Conservation (phyloP, 768 basidiomycete species). For the Exidia glandulosa region DNA sequence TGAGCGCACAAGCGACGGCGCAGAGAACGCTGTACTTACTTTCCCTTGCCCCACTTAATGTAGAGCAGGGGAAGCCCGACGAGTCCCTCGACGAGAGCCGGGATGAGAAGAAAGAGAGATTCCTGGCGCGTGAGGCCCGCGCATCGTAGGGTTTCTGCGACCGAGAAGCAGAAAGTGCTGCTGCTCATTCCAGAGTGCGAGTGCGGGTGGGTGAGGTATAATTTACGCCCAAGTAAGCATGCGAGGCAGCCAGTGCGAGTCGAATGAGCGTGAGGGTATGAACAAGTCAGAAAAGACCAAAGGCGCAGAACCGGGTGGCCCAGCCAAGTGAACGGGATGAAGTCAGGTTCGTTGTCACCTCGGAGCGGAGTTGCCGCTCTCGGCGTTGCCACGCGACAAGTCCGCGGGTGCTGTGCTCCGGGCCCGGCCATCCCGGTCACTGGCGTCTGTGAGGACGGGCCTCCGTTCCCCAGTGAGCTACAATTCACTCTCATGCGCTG, state of each 20-base stretch:
- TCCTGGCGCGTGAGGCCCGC: slow-evolving; percentile 36
- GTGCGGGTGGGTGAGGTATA: slow-evolving; percentile 9
- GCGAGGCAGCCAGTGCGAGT: not conserved
- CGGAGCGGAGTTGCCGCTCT: not conserved
- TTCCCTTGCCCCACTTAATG: slow-evolving; percentile 34
- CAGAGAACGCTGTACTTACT: slow-evolving; percentile 28
- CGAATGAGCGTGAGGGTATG: slow-evolving; percentile 23
- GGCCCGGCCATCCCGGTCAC: not conserved
- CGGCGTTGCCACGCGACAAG: not conserved
- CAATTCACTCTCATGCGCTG: too few species aligned
- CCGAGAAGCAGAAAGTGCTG: slow-evolving; percentile 53
- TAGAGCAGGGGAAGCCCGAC: slow-evolving; percentile 44
- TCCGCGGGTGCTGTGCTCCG: not conserved
- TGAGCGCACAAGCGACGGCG: not conserved
- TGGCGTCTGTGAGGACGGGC: not conserved
- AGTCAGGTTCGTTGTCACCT: not conserved
- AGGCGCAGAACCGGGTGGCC: slow-evolving; percentile 7
- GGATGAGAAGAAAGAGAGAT: slow-evolving; percentile 44
- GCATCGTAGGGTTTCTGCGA: slow-evolving; percentile 63
- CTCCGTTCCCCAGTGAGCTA: too few species aligned
- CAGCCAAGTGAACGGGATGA: not conserved
- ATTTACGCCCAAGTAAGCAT: slow-evolving; percentile 9
- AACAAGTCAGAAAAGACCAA: slow-evolving; percentile 9
- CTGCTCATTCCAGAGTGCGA: slow-evolving; percentile 1
- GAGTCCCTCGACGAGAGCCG: slow-evolving; percentile 51